phyloP scores from a whole-genome alignment of 1,284 basidiomycete species.

The Neolentinus lepideus region DNA sequence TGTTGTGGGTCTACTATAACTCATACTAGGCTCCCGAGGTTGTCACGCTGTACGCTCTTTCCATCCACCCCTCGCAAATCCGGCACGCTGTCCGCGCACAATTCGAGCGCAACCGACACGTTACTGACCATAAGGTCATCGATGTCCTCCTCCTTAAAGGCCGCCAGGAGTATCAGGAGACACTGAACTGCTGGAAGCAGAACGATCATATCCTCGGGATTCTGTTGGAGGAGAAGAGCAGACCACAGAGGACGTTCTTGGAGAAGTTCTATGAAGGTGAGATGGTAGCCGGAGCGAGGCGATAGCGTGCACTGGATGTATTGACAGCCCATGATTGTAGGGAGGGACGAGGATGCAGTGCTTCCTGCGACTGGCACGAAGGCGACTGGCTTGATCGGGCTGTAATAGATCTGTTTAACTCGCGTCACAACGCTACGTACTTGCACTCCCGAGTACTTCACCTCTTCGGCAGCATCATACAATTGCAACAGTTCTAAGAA shows the following conservation, averaged over 20 bases:
- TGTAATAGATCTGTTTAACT: neutral
- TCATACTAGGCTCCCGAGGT: slow-evolving; percentile 80
- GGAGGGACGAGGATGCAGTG: neutral
- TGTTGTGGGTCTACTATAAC: no score
- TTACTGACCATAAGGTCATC: slow-evolving; percentile 80
- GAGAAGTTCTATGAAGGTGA: slow-evolving; percentile 81
- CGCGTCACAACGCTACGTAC: no score
- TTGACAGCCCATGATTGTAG: neutral
- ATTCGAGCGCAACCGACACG: slow-evolving; percentile 83
- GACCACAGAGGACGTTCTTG: slow-evolving; percentile 64
- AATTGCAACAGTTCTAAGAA: neutral
- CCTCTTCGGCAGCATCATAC: neutral
- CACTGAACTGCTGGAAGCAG: slow-evolving; percentile 93
- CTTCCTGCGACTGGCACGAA: neutral
- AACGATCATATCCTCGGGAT: slow-evolving; percentile 68
- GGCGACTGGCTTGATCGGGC: neutral
- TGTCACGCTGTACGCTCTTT: slow-evolving; percentile 78
- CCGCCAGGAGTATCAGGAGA: slow-evolving; percentile 90
- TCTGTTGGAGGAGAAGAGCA: slow-evolving; percentile 41
- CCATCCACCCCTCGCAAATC: slow-evolving; percentile 75
- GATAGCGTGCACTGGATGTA: no score
- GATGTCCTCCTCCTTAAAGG: slow-evolving; percentile 88
- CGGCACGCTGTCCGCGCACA: slow-evolving; percentile 81
- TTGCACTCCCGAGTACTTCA: no score
- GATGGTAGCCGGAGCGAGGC: slow-evolving; percentile 17